phyloP scores from a whole-genome alignment of 1,284 basidiomycete genomes.

The Sanghuangporus sanghuang region DNA sequence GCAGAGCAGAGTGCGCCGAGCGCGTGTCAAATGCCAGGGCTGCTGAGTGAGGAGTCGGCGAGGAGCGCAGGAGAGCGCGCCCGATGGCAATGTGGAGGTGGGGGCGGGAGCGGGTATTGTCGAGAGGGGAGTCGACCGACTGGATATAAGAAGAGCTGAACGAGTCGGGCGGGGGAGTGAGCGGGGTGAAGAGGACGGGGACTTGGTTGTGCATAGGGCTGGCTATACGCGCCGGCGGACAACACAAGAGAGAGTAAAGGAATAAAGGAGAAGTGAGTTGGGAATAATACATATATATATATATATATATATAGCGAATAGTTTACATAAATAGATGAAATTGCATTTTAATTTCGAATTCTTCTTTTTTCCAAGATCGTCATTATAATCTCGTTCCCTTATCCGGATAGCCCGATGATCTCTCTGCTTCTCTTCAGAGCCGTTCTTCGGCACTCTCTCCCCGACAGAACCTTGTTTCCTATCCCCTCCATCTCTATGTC shows the following conservation, averaged over 20 bases:
- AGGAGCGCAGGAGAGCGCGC: neutral
- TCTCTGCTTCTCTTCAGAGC: neutral
- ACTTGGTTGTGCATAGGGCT: neutral
- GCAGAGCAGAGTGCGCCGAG: neutral
- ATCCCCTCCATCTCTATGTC: too few relatives aligned
- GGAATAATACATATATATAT: slow-evolving; percentile 12
- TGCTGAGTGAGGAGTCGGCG: neutral
- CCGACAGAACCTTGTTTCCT: slow-evolving; percentile 2
- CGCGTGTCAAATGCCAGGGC: slow-evolving; percentile 12
- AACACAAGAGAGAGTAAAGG: neutral
- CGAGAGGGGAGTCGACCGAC: neutral
- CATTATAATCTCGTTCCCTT: neutral
- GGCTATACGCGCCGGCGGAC: neutral
- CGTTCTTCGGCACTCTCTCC: neutral
- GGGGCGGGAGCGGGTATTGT: neutral
- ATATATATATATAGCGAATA: slow-evolving; percentile 10
- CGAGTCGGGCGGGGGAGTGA: slow-evolving; percentile 15
- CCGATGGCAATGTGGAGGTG: slow-evolving; percentile 2
- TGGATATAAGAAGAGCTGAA: neutral
- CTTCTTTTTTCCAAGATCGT: slow-evolving; percentile 2
- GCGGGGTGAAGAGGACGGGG: neutral
- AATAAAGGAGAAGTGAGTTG: neutral
- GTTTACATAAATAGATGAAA: slow-evolving; percentile 10
- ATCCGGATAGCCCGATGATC: slow-evolving; percentile 8
- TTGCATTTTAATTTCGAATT: neutral